Conservation (phyloP, 352 stramenopile genomes). For the Pythium monospermum region DNA sequence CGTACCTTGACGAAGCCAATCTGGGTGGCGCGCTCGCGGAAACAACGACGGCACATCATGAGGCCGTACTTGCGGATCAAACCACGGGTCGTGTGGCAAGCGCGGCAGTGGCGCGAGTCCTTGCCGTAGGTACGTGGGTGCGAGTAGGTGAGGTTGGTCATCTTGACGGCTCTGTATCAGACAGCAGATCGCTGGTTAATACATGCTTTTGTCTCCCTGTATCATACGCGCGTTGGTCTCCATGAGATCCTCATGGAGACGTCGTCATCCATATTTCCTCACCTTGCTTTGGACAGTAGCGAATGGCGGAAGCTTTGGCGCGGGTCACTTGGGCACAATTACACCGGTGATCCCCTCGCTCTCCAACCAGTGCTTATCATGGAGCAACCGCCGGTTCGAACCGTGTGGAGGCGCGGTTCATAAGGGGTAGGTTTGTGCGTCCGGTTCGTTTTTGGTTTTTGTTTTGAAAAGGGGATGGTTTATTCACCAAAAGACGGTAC, state of each 20-base stretch:
- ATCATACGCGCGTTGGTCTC: neutral
- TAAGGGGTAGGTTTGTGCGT: conserved; percentile 2
- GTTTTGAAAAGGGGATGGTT: neutral
- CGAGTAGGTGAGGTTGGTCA: conserved; percentile 88
- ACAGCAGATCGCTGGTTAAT: conserved; percentile 1
- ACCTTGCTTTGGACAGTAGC: conserved; percentile 87
- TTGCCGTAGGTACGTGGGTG: conserved; percentile 87
- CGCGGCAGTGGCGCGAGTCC: conserved; percentile 88
- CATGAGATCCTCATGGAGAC: too few species aligned
- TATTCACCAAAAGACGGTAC: neutral
- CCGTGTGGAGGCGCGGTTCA: conserved; percentile 2
- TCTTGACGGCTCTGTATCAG: conserved; percentile 60
- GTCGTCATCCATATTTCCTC: conserved; percentile 28
- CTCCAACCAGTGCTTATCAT: conserved; percentile 57
- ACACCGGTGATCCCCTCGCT: conserved; percentile 28
- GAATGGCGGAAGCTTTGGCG: conserved; percentile 43
- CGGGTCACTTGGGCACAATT: conserved; percentile 30
- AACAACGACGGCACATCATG: conserved; percentile 96
- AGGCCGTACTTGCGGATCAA: conserved; percentile 96
- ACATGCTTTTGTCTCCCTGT: too few species aligned
- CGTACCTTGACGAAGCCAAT: conserved; percentile 95
- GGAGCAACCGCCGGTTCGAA: conserved; percentile 10
- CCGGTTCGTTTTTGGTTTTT: conserved; percentile 8
- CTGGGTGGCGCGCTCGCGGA: conserved; percentile 91
- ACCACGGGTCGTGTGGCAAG: conserved; percentile 88